Evolutionary conservation across 2,329 filamentous ascomycete genomes (phyloP).

Genomic region (Capronia epimyces): DNA sequence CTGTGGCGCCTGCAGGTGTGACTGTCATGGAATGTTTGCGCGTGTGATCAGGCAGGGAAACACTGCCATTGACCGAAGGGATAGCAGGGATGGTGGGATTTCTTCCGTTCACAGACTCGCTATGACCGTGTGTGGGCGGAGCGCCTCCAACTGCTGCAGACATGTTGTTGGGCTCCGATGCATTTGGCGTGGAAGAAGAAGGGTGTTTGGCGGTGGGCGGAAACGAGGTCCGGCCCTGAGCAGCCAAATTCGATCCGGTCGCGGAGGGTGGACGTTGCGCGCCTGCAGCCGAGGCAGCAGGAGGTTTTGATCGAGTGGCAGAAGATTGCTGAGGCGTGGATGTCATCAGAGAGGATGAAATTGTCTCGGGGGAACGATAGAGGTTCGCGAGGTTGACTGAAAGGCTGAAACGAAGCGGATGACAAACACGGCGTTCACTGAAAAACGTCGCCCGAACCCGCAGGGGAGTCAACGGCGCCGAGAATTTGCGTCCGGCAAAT

Average conservation of each 20-base stretch:
- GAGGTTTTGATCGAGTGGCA: slow-evolving; percentile 17
- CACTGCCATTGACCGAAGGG: slow-evolving; percentile 61
- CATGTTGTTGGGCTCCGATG: slow-evolving; percentile 31
- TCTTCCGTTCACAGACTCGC: slow-evolving; percentile 29
- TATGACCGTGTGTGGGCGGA: slow-evolving; percentile 25
- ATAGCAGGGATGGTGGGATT: slow-evolving; percentile 54
- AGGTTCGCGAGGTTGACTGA: slow-evolving; percentile 15
- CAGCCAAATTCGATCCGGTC: slow-evolving; percentile 28
- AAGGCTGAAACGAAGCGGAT: slow-evolving; percentile 21
- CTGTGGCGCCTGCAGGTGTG: slow-evolving; percentile 71
- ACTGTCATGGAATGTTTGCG: slow-evolving; percentile 90
- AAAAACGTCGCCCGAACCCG: slow-evolving; percentile 21
- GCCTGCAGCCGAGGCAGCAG: slow-evolving; percentile 5
- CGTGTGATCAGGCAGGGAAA: slow-evolving; percentile 60
- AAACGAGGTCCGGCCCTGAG: slow-evolving; percentile 22
- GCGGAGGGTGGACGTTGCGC: slow-evolving; percentile 15
- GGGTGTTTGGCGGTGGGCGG: slow-evolving; percentile 20
- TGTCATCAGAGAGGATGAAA: slow-evolving; percentile 25
- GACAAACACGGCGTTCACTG: slow-evolving; percentile 20
- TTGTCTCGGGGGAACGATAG: slow-evolving; percentile 7
- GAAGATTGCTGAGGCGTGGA: slow-evolving; percentile 18
- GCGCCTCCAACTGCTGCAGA: slow-evolving; percentile 30
- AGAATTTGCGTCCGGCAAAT: neutral
- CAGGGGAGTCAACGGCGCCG: slow-evolving; percentile 17
- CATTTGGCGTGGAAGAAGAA: slow-evolving; percentile 26